These are phyloP conservation scores for Shiraia sp. DNA, from an alignment of 2,329 filamentous ascomycete genomes.

Conservation along the genomic window DNA sequence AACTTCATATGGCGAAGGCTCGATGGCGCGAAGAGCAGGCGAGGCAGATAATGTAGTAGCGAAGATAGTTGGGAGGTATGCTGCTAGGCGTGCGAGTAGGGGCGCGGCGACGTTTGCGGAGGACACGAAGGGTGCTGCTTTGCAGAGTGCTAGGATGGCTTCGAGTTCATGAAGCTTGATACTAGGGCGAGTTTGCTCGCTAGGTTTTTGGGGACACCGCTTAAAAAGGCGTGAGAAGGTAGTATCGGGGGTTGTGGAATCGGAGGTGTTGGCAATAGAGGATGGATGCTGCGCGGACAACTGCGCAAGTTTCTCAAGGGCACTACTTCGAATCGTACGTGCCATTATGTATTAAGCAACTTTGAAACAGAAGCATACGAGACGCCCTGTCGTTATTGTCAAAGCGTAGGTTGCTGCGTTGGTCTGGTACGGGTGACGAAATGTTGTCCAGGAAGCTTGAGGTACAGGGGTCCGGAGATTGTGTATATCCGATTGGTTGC, in stretches of 20 bases:
- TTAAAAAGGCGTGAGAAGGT: slow-evolving; percentile 49
- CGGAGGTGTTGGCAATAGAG: slow-evolving; percentile 24
- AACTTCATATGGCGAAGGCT: slow-evolving; percentile 86
- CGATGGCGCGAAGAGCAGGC: slow-evolving; percentile 79
- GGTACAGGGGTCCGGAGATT: slow-evolving; percentile 8
- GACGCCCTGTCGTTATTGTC: too few species aligned
- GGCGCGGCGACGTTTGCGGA: slow-evolving; percentile 73
- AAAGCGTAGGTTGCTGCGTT: too few species aligned
- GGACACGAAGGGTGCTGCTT: slow-evolving; percentile 77
- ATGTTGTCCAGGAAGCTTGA: slow-evolving; percentile 12
- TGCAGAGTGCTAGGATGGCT: slow-evolving; percentile 87
- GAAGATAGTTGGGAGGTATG: slow-evolving; percentile 85
- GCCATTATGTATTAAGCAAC: slow-evolving; percentile 5
- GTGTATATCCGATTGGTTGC: too few species aligned
- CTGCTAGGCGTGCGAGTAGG: slow-evolving; percentile 76
- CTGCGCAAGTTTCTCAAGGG: slow-evolving; percentile 55
- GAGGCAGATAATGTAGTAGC: slow-evolving; percentile 77
- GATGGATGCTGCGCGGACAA: slow-evolving; percentile 48
- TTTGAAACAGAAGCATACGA: not conserved
- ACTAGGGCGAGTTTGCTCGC: too few species aligned
- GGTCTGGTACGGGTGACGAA: slow-evolving; percentile 14
- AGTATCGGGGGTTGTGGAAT: too few species aligned
- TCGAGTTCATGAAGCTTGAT: slow-evolving; percentile 90
- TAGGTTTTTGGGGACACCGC: slow-evolving; percentile 35
- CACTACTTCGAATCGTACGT: slow-evolving; percentile 50